These are phyloP conservation scores for Coniella lustricola DNA, from an alignment of 2,329 filamentous ascomycete species.

Conservation along the genomic window DNA sequence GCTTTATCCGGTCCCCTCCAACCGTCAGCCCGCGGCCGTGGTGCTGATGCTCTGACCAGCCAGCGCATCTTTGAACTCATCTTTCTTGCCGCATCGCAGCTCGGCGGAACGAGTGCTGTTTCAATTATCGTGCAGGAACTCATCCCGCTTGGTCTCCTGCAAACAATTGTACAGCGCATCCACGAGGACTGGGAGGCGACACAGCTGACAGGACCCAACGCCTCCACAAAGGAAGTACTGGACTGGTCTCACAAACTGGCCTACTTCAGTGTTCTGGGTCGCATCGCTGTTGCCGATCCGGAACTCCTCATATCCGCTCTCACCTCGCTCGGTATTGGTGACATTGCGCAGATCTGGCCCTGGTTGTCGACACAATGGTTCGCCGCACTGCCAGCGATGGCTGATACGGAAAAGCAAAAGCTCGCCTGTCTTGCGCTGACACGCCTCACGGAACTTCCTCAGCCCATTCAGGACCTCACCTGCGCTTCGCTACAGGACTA, in stretches of 20 bases:
- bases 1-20: constrained; percentile 33
- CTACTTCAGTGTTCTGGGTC: constrained; percentile 76
- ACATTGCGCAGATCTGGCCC: constrained; percentile 45
- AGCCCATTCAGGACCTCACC: constrained; percentile 50
- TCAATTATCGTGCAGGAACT: constrained; percentile 59
- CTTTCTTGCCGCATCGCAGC: constrained; percentile 53
- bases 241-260: constrained; percentile 36
- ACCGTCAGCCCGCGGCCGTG: constrained; percentile 2
- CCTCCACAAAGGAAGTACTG: constrained; percentile 58
- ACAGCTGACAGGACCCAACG: constrained; percentile 75
- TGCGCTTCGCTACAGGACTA: constrained; percentile 62
- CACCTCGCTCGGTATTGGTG: constrained; percentile 32
- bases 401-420: constrained; percentile 59
- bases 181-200: constrained; percentile 66
- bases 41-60: constrained; percentile 29
- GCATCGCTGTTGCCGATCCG: constrained; percentile 69
- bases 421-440: constrained; percentile 68
- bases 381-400: constrained; percentile 59
- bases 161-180: constrained; percentile 57
- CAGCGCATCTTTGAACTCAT: constrained; percentile 58
- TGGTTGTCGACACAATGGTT: constrained; percentile 63
- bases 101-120: constrained; percentile 56
- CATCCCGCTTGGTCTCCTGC: constrained; percentile 54
- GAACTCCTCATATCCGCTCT: constrained; percentile 56
- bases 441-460: constrained; percentile 58